A percentile compares a stretch with the other conserved stretches of the same genome.
Conservation (phyloP, 345 rosid species). For the Eucalyptus globulus region DNA sequence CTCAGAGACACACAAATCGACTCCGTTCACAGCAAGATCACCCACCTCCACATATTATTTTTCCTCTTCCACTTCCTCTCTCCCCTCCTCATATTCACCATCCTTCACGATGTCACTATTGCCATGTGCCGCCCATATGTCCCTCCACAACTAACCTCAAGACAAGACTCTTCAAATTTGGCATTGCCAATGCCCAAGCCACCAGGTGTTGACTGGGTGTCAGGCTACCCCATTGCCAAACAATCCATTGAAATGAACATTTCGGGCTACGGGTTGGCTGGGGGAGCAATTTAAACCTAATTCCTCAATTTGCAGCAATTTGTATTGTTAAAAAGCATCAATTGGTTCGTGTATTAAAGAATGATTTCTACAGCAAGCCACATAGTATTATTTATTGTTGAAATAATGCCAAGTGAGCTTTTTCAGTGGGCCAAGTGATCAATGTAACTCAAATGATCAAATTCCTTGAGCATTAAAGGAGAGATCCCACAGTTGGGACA, state of each 20-base stretch:
- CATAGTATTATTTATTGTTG: neutral
- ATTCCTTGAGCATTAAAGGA: neutral
- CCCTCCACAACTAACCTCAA: neutral
- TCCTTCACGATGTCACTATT: neutral
- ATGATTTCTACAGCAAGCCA: neutral
- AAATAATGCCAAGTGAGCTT: neutral
- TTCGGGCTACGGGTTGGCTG: neutral
- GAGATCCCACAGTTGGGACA: neutral
- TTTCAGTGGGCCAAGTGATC: neutral
- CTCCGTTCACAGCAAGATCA: neutral
- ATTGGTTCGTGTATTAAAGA: neutral
- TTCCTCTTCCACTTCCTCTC: neutral
- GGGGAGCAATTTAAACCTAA: neutral
- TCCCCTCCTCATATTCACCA: neutral
- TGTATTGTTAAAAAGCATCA: neutral
- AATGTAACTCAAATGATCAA: neutral
- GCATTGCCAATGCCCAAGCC: neutral
- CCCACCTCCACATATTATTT: neutral
- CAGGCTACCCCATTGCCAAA: neutral
- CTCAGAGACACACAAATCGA: conserved; percentile 51
- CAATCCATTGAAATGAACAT: neutral
- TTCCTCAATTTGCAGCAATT: neutral
- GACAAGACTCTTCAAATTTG: neutral
- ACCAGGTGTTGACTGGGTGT: neutral
- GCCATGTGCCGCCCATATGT: neutral